A percentile compares a stretch with the other conserved stretches of the same genome.
phyloP scores from a whole-genome alignment of 1,139 yeast genomes.

The Pichia sp. region DNA sequence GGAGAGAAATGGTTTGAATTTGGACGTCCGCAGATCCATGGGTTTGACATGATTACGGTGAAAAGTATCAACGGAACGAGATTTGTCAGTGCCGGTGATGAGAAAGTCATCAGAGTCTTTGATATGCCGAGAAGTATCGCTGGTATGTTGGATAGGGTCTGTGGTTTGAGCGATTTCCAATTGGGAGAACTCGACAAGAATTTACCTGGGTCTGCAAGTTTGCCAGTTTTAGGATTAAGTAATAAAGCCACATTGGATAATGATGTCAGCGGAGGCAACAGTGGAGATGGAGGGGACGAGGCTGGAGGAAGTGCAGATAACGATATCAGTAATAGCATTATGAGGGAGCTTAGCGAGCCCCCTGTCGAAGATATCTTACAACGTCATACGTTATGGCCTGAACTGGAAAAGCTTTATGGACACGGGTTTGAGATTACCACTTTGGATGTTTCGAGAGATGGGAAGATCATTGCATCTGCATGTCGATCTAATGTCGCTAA shows the following conservation, averaged over 20 bases:
- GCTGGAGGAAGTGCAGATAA: conserved; percentile 38
- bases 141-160: conserved; percentile 50
- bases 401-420: conserved; percentile 88
- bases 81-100: conserved; percentile 95
- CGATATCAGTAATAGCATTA: conserved; percentile 40
- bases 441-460: conserved; percentile 65
- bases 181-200: conserved; percentile 34
- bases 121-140: conserved; percentile 85
- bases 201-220: conserved; percentile 76
- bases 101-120: conserved; percentile 83
- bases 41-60: conserved; percentile 92
- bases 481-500: conserved; percentile 80
- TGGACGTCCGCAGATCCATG: conserved; percentile 97
- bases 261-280: conserved; percentile 36
- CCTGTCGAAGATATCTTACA: conserved; percentile 90
- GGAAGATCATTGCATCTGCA: conserved; percentile 75
- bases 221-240: conserved; percentile 91
- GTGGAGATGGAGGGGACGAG: conserved; percentile 38
- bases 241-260: conserved; percentile 64
- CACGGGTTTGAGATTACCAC: conserved; percentile 94
- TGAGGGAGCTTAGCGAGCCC: conserved; percentile 48
- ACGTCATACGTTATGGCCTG: conserved; percentile 92
- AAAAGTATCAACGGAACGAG: conserved; percentile 54
- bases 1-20: conserved; percentile 75
- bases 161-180: conserved; percentile 25